Evolutionary conservation across 2,329 filamentous ascomycete species (phyloP).

Genomic region (Xylaria hypoxylon): DNA sequence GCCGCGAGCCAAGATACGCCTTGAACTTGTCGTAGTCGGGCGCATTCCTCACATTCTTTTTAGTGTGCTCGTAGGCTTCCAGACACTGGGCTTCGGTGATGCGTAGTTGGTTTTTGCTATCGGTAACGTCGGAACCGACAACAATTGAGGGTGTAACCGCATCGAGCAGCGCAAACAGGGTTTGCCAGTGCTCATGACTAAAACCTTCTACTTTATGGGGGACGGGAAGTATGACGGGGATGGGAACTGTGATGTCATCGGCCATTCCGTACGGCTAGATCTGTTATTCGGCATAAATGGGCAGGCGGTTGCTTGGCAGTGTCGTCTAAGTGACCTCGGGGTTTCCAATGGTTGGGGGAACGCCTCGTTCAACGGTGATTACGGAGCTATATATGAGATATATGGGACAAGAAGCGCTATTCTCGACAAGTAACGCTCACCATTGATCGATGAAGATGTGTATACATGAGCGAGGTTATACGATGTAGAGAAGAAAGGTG

Average conservation of each 20-base stretch:
- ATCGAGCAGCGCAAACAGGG: conserved; percentile 66
- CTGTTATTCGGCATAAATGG: neutral
- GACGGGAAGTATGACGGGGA: conserved; percentile 42
- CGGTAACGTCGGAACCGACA: conserved; percentile 53
- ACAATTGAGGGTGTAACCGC: conserved; percentile 71
- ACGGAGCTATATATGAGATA: neutral
- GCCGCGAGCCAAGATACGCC: conserved; percentile 65
- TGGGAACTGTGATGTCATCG: conserved; percentile 37
- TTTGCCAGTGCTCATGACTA: conserved; percentile 63
- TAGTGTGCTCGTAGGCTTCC: conserved; percentile 56
- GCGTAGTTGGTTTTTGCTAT: conserved; percentile 57
- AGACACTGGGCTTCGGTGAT: conserved; percentile 65
- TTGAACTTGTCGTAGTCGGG: conserved; percentile 59
- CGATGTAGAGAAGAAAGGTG: neutral
- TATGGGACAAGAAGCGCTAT: neutral
- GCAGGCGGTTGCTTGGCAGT: neutral
- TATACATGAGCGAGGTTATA: neutral
- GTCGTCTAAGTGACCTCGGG: neutral
- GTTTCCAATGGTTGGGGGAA: neutral
- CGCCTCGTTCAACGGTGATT: neutral
- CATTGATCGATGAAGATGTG: neutral
- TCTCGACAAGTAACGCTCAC: neutral
- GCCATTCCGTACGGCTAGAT: conserved; percentile 36
- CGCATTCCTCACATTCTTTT: conserved; percentile 53
- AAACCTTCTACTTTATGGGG: conserved; percentile 41